Evolutionary conservation across 2,329 filamentous ascomycete genomes (phyloP).

Genomic region (Grosmannia huntii): DNA sequence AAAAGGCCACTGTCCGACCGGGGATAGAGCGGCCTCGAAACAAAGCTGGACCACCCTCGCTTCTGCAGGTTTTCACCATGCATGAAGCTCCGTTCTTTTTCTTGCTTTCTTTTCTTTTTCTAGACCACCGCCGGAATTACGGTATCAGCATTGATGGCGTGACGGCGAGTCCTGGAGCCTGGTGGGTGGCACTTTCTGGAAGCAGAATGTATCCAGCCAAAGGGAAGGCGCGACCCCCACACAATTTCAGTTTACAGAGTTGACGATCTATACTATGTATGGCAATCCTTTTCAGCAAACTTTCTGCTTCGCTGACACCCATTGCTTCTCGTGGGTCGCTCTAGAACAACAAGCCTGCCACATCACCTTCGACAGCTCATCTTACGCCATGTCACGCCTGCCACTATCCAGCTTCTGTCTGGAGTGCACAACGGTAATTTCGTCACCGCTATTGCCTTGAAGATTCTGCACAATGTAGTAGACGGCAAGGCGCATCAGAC

Average conservation of each 20-base stretch:
- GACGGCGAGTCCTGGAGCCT: not conserved
- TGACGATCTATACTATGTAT: too few species aligned
- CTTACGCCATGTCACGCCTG: not conserved
- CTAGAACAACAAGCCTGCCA: not conserved
- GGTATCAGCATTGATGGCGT: not conserved
- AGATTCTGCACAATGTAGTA: not conserved
- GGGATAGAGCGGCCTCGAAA: not conserved
- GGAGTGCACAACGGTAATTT: not conserved
- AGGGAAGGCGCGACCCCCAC: not conserved
- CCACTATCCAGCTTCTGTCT: not conserved
- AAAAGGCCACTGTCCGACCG: not conserved
- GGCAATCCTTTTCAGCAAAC: not conserved
- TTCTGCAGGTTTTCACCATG: not conserved
- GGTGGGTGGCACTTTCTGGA: not conserved
- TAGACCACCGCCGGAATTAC: too few species aligned
- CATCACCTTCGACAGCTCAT: not conserved
- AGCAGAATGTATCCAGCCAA: not conserved
- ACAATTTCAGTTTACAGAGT: not conserved
- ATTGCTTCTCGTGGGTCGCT: not conserved
- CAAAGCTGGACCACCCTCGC: not conserved
- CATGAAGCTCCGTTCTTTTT: not conserved
- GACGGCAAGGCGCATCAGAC: not conserved
- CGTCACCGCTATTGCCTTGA: not conserved
- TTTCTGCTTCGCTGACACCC: not conserved
- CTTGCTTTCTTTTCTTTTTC: not conserved